Conservation (phyloP, 441 rosid genomes). For the Jatropha multifida region DNA sequence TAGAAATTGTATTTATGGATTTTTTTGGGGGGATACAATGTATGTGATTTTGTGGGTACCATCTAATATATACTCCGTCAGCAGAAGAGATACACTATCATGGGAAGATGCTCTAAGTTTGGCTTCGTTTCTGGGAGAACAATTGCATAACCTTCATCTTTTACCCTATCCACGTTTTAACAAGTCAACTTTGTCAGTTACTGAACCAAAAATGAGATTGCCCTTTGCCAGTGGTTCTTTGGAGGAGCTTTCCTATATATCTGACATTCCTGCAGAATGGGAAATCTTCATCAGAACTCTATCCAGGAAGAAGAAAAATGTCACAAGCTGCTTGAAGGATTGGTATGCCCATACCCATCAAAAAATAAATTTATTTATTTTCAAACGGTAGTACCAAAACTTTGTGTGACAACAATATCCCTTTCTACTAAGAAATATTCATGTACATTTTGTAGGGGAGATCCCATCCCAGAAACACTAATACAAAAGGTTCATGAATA, state of each 20-base stretch:
- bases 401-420: not conserved
- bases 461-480: constrained; percentile 69
- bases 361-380: not conserved
- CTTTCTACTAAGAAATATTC: constrained; percentile 16
- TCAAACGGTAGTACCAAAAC: not conserved
- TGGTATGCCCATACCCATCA: constrained; percentile 45
- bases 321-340: constrained; percentile 50
- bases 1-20: constrained; percentile 2
- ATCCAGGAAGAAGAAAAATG: constrained; percentile 53
- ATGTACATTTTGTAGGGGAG: constrained; percentile 62
- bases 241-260: constrained; percentile 29
- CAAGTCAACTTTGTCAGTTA: constrained; percentile 35
- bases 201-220: constrained; percentile 26
- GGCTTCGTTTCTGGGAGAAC: constrained; percentile 84
- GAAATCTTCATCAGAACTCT: constrained; percentile 53
- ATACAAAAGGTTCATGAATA: constrained; percentile 73
- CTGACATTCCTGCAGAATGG: constrained; percentile 73
- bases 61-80: constrained; percentile 26
- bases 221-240: constrained; percentile 26
- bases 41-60: not conserved
- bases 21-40: too few relatives aligned
- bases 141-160: constrained; percentile 71
- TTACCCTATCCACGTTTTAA: constrained; percentile 68
- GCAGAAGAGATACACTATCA: constrained; percentile 79
- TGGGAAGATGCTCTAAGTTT: constrained; percentile 60